phyloP scores from a whole-genome alignment of 345 rosid species.

The Gossypium longicalyx region DNA sequence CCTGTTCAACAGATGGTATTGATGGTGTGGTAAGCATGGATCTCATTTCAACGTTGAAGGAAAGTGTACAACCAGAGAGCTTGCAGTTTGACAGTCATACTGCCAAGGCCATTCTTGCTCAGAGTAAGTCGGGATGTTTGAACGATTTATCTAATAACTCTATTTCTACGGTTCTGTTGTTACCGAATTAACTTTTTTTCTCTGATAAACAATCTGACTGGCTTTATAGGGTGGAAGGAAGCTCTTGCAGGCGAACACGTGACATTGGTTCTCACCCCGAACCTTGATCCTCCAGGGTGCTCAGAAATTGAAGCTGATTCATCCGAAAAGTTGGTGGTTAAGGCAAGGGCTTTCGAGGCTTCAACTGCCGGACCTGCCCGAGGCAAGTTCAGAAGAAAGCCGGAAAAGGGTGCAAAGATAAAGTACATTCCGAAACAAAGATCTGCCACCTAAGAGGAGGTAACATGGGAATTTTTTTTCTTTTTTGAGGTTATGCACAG shows the following conservation, averaged over 20 bases:
- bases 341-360: conserved; percentile 15
- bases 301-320: conserved; percentile 23
- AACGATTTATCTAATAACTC: not conserved
- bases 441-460: conserved; percentile 25
- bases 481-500: conserved; percentile 42
- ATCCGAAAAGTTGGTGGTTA: conserved; percentile 28
- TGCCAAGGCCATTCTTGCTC: conserved; percentile 72
- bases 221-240: conserved; percentile 77
- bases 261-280: conserved; percentile 49
- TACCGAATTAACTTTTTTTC: not conserved
- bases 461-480: conserved; percentile 14
- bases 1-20: not conserved
- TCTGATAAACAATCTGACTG: not conserved
- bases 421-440: conserved; percentile 77
- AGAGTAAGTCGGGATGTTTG: conserved; percentile 43
- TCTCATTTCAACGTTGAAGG: conserved; percentile 9
- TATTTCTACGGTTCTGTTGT: not conserved
- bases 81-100: conserved; percentile 45
- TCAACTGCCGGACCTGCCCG: conserved; percentile 27
- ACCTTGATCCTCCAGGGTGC: conserved; percentile 28
- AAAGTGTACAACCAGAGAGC: conserved; percentile 24
- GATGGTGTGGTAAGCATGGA: conserved; percentile 1
- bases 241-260: conserved; percentile 64
- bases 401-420: conserved; percentile 62
- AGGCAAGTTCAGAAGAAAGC: conserved; percentile 43